These are phyloP conservation scores for Penicillium thymicola DNA, from an alignment of 2,329 filamentous ascomycete genomes.

Conservation along the genomic window DNA sequence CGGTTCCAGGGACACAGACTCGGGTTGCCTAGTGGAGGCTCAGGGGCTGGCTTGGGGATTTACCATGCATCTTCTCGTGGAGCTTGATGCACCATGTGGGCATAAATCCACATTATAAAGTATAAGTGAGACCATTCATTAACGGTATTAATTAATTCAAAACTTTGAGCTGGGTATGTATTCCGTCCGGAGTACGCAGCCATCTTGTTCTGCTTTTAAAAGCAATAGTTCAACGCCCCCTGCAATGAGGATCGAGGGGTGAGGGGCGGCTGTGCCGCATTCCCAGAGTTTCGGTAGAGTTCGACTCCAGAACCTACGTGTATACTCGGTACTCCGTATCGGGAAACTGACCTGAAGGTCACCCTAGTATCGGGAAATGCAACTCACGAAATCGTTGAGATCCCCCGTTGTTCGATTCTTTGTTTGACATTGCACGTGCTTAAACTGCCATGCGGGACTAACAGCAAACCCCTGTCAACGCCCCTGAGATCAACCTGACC, in stretches of 20 bases:
- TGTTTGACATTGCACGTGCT: constrained; percentile 4
- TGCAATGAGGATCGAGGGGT: no score
- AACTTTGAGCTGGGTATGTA: background rate
- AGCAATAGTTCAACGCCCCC: no score
- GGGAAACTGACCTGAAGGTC: background rate
- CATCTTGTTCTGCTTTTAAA: no score
- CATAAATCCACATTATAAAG: constrained; percentile 7
- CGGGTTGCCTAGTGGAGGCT: constrained; percentile 12
- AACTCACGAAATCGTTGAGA: background rate
- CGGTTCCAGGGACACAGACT: constrained; percentile 15
- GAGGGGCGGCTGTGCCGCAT: constrained; percentile 1
- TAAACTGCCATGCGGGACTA: constrained; percentile 6
- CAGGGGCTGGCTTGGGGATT: constrained; percentile 7
- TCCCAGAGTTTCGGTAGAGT: background rate
- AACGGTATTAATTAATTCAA: background rate
- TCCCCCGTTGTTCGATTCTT: background rate
- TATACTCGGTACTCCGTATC: background rate
- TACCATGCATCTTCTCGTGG: constrained; percentile 8
- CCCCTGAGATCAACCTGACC: background rate
- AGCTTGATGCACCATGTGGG: constrained; percentile 10
- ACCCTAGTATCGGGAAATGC: background rate
- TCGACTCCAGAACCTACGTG: background rate
- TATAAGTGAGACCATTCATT: background rate
- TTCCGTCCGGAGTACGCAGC: no score
- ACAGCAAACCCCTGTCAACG: background rate